A percentile compares a stretch with the other conserved stretches of the same genome.
These are phyloP conservation scores for Phytophthora pisi DNA, from an alignment of 352 stramenopile genomes.

Conservation along the genomic window DNA sequence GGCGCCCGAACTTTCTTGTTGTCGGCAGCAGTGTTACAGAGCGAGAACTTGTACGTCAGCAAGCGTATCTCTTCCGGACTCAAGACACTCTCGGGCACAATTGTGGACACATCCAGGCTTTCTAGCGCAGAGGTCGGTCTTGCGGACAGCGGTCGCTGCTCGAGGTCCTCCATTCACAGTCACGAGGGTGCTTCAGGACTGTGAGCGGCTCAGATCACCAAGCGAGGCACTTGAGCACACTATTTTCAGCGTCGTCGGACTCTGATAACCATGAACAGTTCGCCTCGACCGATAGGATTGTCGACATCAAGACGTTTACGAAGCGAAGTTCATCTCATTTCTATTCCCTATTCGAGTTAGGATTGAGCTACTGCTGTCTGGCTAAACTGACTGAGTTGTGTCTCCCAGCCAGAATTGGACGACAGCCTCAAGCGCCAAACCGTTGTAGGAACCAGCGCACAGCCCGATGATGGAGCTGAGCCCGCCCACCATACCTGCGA, in stretches of 20 bases:
- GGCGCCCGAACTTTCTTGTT: slow-evolving; percentile 39
- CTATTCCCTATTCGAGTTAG: slow-evolving; percentile 14
- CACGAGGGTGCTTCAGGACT: background rate
- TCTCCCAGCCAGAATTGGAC: slow-evolving; percentile 50
- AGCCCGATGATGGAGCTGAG: slow-evolving; percentile 77
- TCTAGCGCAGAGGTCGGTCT: slow-evolving; percentile 19
- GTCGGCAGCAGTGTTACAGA: slow-evolving; percentile 40
- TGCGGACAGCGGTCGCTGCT: slow-evolving; percentile 11
- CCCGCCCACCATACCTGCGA: slow-evolving; percentile 75
- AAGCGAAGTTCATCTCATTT: slow-evolving; percentile 4
- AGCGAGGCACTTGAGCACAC: background rate
- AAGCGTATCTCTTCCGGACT: slow-evolving; percentile 59
- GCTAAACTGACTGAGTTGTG: slow-evolving; percentile 1
- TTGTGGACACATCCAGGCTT: slow-evolving; percentile 34
- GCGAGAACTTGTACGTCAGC: slow-evolving; percentile 55
- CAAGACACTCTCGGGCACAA: slow-evolving; percentile 44
- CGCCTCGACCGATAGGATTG: background rate
- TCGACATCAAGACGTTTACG: background rate
- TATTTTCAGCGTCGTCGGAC: slow-evolving; percentile 18
- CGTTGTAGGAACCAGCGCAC: slow-evolving; percentile 78
- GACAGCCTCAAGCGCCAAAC: slow-evolving; percentile 69
- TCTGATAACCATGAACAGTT: background rate
- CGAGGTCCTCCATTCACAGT: slow-evolving; percentile 22
- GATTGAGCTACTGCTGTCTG: background rate
- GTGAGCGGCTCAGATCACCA: background rate